Evolutionary conservation across 1,284 basidiomycete species (phyloP), one percentile per base, ranked within the genome.

Genomic region (Leccinum griseonigrum): DNA sequence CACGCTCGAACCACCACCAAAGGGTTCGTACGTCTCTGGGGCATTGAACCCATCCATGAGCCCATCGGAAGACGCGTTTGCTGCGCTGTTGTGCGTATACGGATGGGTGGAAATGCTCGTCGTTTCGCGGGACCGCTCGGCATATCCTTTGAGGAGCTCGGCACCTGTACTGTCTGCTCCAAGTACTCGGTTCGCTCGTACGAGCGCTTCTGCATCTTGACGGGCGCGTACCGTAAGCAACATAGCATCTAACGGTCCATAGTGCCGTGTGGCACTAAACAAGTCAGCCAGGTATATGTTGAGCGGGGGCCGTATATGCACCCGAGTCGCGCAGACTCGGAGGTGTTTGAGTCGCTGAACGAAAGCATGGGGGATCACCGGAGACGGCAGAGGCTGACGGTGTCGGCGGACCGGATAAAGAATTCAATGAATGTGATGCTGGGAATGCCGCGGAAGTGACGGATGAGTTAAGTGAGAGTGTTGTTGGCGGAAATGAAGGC

Each of bases 191-290:
- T 79, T 81, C 3, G 90, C 90, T 16, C 85, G 81, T 10, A 83
- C 78, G 32, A 92, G 78, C 26, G 79, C 83, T 62, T 84, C 81
- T 10, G 85, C 85, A 63, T 91, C 88, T 59, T 78, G 76, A 62
- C 81, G 80, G 0, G 86, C 81, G 32, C 80, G 80, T 22, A 79
- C 79, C 1, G 85, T 89, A 50, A 93, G 78, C 58, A 91, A 76
- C 61, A 82, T 85, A 4, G 82, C 87, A 64, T 93, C 91, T 14
- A 93, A 76, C 58, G 83, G 79, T 1, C 84, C 83, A 68, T 90
- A 85, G 67, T 91, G 87, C 4, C 90, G 82, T 26, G 85, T 81
- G 3, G 91, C 89, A 34, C 86, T 82, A 64, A 93, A 85, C 32
- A 92, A 78, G 70, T 91, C 90, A 11, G 85, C 80, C 6, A 88